Conservation (phyloP, 2,329 filamentous ascomycete species). For the Alternaria longipes region DNA sequence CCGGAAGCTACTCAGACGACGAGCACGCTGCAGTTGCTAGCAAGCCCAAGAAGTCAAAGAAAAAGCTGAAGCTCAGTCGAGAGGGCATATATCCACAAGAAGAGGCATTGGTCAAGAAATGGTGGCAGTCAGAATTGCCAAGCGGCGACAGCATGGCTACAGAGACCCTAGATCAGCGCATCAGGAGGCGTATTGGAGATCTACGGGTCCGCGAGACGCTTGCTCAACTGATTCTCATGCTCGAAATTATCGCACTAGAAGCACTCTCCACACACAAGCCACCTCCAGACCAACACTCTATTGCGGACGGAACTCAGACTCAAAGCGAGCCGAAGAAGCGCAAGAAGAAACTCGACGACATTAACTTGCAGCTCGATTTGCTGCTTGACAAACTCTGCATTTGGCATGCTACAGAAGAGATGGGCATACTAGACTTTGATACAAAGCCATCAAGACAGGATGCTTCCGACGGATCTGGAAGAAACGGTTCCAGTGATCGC, state of each 20-base stretch:
- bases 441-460: slow-evolving; percentile 36
- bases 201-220: slow-evolving; percentile 80
- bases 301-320: slow-evolving; percentile 29
- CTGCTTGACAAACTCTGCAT: slow-evolving; percentile 82
- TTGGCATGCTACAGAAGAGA: slow-evolving; percentile 78
- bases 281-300: slow-evolving; percentile 18
- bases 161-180: slow-evolving; percentile 58
- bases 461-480: slow-evolving; percentile 32
- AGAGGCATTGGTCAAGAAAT: slow-evolving; percentile 69
- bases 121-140: slow-evolving; percentile 68
- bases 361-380: slow-evolving; percentile 73
- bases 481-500: slow-evolving; percentile 62
- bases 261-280: slow-evolving; percentile 49
- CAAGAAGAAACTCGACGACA: slow-evolving; percentile 71
- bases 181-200: slow-evolving; percentile 70
- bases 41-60: slow-evolving; percentile 52
- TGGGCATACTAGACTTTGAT: slow-evolving; percentile 55
- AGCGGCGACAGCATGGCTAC: slow-evolving; percentile 45
- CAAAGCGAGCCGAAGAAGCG: slow-evolving; percentile 48
- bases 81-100: slow-evolving; percentile 75
- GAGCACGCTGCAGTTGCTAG: slow-evolving; percentile 38
- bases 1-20: slow-evolving; percentile 57
- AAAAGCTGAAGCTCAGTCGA: slow-evolving; percentile 68
- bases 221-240: slow-evolving; percentile 79
- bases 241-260: slow-evolving; percentile 80